Evolutionary conservation across 2,329 filamentous ascomycete species (phyloP), one percentile per base, ranked within the genome.

Genomic region (Penicillium sp.): DNA sequence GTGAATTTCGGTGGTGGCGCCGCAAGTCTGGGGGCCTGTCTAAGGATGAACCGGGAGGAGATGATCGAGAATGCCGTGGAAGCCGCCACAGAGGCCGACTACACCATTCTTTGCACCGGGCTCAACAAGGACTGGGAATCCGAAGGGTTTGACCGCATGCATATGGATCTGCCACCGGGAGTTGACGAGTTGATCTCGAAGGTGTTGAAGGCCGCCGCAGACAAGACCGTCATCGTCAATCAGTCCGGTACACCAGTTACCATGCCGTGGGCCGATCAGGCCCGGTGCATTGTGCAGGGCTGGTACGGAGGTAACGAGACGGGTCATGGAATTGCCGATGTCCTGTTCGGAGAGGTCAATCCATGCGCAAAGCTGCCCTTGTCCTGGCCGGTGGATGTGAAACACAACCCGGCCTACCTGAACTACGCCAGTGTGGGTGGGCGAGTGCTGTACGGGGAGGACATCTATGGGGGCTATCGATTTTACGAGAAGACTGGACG

Each of bases 301-400:
- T 91, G 86, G 85, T 90, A 88, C 59, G 84, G 85, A 51, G 87
- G 87, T 13, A 87, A 91, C 59, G 87, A 91, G 70, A 85, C 83
- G 1, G 87, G 86, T 6, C 87, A 89, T 62, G 83, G 81, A n/a
- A 83, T 91, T 56, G 85, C 84, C 0, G 85, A 90, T 58, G 76
- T 89, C 3, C 71, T 90, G 1, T 85, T 87, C 51, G 87, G 85
- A 35, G 77, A 82, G 48, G 75, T 79, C 32, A 88, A 84, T 61
- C 87, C 87, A 0, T 82, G 78, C 39, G 86, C 82, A 15, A 88
- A 88, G 64, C 73, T 89, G 3, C 83, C 85, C 0, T 75, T 88
- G 22, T 84, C 78, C 3, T 89, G 88, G 69, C 87, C 87, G 0
- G 73, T 71, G 47, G 72, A 74, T 34, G 63, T 83, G 1, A 77